Base-by-base conservation (phyloP, 495 filamentous ascomycete genomes). In the Neurospora terricola region DNA sequence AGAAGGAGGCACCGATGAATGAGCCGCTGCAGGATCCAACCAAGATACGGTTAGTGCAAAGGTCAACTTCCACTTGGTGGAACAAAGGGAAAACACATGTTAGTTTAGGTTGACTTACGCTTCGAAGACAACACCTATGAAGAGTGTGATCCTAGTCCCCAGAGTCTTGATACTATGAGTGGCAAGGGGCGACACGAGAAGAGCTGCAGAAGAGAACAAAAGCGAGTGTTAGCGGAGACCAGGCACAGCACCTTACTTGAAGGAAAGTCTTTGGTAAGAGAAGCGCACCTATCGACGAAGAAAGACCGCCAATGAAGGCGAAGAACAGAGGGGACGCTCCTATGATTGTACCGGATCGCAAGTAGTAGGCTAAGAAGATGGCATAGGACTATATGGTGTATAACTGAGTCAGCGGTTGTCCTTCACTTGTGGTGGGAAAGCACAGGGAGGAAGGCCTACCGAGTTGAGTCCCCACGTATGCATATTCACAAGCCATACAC, bases 281-380 rank as follows among this genome's bases (percentile, higher is more conserved):
- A 12, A 72, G 54, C 80, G 6, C 73, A 83, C 83, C 77, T 70
- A 82, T 82, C 2, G 90, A 91, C 10, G 91, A 87, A 38, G 89
- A 91, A 1, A 94, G 79, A 9, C 92, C 92, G 18, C 92, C 92
- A 5, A 92, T 88, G 75, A 93, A 93, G 62, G 92, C 92, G 75
- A 89, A 94, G 11, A 87, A 83, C 4, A 92, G 80, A 0, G 86
- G 81, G 3, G 86, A 88, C 7, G 89, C 85, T 10, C 85, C 87
- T 1, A 85, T 85, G 73, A 90, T 92, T 21, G 83, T 81, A 70
- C 88, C 79, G 54, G 87, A 80, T 6, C 86, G 86, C 38, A 93
- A 85, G 75, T 93, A 94, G 77, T 91, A 86, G 14, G 88, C 88
- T 4, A 94, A 88, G 78, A 90, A 94, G 12, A 94, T 90, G 14